phyloP scores from a whole-genome alignment of 2,329 filamentous ascomycete genomes.

The Neophaeococcomyces aloes region DNA sequence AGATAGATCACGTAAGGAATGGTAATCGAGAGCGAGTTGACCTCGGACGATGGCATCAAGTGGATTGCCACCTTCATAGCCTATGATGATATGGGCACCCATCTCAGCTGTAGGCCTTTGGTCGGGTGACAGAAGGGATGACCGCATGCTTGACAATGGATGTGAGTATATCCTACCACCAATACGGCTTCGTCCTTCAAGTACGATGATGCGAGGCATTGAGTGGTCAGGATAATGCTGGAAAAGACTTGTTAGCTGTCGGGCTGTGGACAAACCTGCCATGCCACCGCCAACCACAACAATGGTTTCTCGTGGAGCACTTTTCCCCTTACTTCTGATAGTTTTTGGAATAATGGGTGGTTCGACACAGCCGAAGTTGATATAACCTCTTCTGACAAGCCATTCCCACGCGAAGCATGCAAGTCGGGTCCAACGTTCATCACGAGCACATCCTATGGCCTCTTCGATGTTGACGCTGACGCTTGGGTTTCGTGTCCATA shows the following conservation, averaged over 20 bases:
- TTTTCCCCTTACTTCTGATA: constrained; percentile 34
- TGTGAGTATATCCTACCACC: constrained; percentile 91
- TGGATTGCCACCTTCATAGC: constrained; percentile 90
- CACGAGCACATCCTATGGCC: constrained; percentile 80
- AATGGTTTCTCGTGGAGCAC: constrained; percentile 57
- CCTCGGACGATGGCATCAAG: constrained; percentile 83
- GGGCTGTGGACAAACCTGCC: constrained; percentile 80
- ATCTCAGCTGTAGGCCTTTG: constrained; percentile 78
- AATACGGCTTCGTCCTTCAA: constrained; percentile 79
- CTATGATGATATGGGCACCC: constrained; percentile 96
- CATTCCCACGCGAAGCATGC: constrained; percentile 86
- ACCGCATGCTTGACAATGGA: constrained; percentile 50
- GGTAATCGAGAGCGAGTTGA: constrained; percentile 78
- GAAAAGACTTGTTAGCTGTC: constrained; percentile 80
- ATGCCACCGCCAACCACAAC: constrained; percentile 90
- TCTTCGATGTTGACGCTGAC: constrained; percentile 72
- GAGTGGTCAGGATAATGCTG: constrained; percentile 64
- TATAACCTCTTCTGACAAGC: constrained; percentile 82
- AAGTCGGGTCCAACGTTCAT: constrained; percentile 77
- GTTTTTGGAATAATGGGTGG: constrained; percentile 41
- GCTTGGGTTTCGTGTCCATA: constrained; percentile 82
- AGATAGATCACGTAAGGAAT: constrained; percentile 66
- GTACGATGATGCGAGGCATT: constrained; percentile 62
- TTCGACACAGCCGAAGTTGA: constrained; percentile 89
- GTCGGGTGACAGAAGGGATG: constrained; percentile 40